These are phyloP conservation scores for Zygotorulaspora florentina DNA, from an alignment of 805 yeast species.

Conservation along the genomic window DNA sequence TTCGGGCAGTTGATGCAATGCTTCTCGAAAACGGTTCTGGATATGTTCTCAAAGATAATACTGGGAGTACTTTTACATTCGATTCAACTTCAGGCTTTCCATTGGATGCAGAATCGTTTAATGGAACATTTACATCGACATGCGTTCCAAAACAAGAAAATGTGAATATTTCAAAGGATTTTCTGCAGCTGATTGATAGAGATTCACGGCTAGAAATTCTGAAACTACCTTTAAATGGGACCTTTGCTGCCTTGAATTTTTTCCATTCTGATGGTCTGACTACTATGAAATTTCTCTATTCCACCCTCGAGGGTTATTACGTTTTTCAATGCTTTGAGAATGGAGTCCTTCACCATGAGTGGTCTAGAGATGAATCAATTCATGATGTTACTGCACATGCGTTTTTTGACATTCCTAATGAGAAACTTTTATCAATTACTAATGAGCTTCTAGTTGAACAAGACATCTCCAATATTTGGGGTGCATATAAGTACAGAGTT, in stretches of 20 bases:
- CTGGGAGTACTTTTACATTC: conserved; percentile 3
- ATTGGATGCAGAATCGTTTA: conserved; percentile 2
- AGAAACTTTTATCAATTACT: conserved; percentile 12
- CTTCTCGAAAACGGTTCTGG: conserved; percentile 10
- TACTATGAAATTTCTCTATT: conserved; percentile 12
- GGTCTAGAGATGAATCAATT: conserved; percentile 46
- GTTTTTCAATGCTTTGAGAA: conserved; percentile 20
- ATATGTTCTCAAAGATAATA: conserved; percentile 12
- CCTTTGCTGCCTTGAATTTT: conserved; percentile 16
- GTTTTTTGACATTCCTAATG: conserved; percentile 21
- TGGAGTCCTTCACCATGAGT: conserved; percentile 24
- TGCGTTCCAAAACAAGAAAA: conserved; percentile 18
- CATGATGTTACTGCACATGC: conserved; percentile 37
- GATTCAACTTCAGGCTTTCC: conserved; percentile 24
- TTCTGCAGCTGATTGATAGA: conserved; percentile 19
- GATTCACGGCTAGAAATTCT: conserved; percentile 15
- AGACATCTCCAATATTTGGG: conserved; percentile 10
- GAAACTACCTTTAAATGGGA: conserved; percentile 16
- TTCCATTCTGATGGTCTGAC: conserved; percentile 18
- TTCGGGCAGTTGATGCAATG: conserved; percentile 15
- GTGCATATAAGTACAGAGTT: conserved; percentile 32
- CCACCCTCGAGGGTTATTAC: conserved; percentile 15
- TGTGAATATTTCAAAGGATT: conserved; percentile 8
- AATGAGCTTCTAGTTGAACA: conserved; percentile 23
- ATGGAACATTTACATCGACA: conserved; percentile 13